phyloP scores from a whole-genome alignment of 495 filamentous ascomycete species.

The Penicillium riverlandense region DNA sequence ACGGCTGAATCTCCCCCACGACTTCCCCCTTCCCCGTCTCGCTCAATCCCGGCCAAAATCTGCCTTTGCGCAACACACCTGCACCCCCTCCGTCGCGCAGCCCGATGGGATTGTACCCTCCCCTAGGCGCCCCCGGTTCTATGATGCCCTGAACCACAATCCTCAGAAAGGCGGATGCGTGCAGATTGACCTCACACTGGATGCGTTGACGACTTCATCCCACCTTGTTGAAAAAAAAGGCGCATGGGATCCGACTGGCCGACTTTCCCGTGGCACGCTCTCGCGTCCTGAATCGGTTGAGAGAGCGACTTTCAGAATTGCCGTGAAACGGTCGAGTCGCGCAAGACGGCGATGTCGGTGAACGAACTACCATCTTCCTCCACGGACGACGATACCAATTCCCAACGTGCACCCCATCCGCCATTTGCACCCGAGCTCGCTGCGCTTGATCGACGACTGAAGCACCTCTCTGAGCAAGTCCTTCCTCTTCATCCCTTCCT shows the following conservation, averaged over 20 bases:
- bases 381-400: conserved; percentile 13
- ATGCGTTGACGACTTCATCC: conserved; percentile 6
- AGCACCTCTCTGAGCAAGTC: conserved; percentile 37
- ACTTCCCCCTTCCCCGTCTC: neutral
- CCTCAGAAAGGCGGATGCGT: neutral
- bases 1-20: neutral
- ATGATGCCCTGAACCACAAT: conserved; percentile 12
- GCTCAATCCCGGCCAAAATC: neutral
- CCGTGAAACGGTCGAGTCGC: no score
- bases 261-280: conserved; percentile 1
- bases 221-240: neutral
- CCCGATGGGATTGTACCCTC: conserved; percentile 2
- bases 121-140: conserved; percentile 2
- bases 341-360: conserved; percentile 39
- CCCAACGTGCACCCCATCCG: conserved; percentile 11
- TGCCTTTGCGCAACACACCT: neutral
- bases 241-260: conserved; percentile 4
- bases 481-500: conserved; percentile 43
- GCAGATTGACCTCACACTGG: neutral
- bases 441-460: conserved; percentile 32
- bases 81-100: neutral
- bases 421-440: conserved; percentile 21
- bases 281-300: neutral
- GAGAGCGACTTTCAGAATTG: neutral
- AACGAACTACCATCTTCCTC: conserved; percentile 26